Conservation (phyloP, 257 asterid genomes). For the Ilex aquifolium region DNA sequence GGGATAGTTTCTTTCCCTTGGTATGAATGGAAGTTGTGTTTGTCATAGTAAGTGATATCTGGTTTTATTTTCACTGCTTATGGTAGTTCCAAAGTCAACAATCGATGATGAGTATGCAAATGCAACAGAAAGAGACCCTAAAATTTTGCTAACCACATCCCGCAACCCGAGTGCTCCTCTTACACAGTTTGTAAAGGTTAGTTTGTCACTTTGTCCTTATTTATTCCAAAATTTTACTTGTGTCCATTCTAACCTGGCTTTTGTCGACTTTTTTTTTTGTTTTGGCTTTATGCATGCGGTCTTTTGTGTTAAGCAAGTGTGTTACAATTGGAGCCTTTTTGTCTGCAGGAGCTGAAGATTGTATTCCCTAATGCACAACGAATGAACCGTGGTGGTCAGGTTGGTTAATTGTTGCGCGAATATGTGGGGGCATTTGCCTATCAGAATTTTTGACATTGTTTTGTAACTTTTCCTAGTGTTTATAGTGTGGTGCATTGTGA, state of each 20-base stretch:
- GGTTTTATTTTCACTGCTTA: not conserved
- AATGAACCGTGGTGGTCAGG: conserved; percentile 99
- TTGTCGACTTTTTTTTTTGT: not conserved
- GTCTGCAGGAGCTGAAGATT: conserved; percentile 63
- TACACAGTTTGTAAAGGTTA: conserved; percentile 89
- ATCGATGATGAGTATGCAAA: conserved; percentile 92
- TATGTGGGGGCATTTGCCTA: no score
- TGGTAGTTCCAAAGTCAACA: conserved; percentile 65
- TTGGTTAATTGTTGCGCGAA: conserved; percentile 22
- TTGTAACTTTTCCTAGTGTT: no score
- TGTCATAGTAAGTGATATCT: no score
- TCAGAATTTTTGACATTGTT: no score
- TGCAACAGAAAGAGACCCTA: conserved; percentile 75
- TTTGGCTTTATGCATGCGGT: not conserved
- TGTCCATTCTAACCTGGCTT: not conserved
- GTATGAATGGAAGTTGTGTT: no score
- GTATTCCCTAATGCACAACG: conserved; percentile 87
- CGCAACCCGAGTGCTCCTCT: conserved; percentile 96
- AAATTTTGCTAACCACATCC: conserved; percentile 83
- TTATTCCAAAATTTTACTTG: not conserved
- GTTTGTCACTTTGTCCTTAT: not conserved
- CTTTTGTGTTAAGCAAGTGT: not conserved
- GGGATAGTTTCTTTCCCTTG: no score
- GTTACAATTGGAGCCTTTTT: not conserved
- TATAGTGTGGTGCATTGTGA: no score